Percentiles rank a stretch among this genome's conserved stretches.
Conservation (phyloP, 1,139 yeast genomes). For the Saccharomyces hybrid region DNA sequence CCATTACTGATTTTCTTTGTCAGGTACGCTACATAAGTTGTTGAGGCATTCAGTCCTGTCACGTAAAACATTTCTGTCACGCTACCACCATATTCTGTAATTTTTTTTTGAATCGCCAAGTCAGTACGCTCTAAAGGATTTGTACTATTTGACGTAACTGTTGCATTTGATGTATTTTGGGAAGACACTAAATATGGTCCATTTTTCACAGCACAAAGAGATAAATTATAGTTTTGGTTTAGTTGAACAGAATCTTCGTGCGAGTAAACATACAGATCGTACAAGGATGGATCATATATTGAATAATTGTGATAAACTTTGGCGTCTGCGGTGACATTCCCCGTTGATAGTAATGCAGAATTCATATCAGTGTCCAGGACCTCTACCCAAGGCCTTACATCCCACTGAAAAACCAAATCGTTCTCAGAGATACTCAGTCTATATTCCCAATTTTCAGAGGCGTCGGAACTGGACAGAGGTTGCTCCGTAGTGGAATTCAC, state of each 20-base stretch:
- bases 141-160: conserved; percentile 4
- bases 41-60: conserved; percentile 51
- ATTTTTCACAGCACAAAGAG: conserved; percentile 66
- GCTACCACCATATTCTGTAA: conserved; percentile 44
- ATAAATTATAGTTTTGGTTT: conserved; percentile 38
- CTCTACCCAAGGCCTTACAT: conserved; percentile 48
- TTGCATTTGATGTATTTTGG: conserved; percentile 16
- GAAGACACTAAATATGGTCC: conserved; percentile 35
- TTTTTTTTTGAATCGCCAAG: conserved; percentile 32
- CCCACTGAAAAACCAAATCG: conserved; percentile 66
- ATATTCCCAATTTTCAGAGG: conserved; percentile 42
- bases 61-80: conserved; percentile 56
- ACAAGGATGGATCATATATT: conserved; percentile 31
- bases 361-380: conserved; percentile 68
- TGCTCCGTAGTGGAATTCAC: conserved; percentile 25
- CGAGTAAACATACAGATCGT: conserved; percentile 43
- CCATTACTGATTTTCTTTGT: conserved; percentile 35
- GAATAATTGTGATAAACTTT: conserved; percentile 26
- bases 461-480: conserved; percentile 24
- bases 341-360: conserved; percentile 63
- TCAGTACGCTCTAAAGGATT: conserved; percentile 10
- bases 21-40: conserved; percentile 60
- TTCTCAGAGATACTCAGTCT: conserved; percentile 64
- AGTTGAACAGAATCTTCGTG: conserved; percentile 37
- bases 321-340: conserved; percentile 40